Conservation (phyloP, 306 rosid genomes). For the Dryas drummondii region DNA sequence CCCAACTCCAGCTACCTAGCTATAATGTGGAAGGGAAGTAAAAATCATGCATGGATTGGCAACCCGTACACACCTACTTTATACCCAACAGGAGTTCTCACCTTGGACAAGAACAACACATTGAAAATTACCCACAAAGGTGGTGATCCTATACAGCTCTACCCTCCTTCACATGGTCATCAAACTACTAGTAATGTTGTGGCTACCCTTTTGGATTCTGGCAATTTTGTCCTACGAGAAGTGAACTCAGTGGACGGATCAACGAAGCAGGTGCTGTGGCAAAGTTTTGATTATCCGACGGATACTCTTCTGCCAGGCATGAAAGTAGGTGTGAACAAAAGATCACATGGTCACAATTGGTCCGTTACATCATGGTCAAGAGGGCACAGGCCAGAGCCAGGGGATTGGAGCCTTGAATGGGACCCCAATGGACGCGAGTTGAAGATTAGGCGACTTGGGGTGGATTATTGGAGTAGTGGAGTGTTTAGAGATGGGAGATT, state of each 20-base stretch:
- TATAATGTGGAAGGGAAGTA: no score
- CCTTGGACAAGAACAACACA: not conserved
- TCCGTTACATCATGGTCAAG: not conserved
- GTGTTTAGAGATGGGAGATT: not conserved
- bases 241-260: slow-evolving; percentile 1
- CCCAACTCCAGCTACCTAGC: not conserved
- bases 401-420: not conserved
- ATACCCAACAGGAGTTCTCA: not conserved
- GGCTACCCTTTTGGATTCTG: slow-evolving; percentile 9
- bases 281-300: slow-evolving; percentile 9
- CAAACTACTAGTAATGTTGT: not conserved
- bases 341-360: not conserved
- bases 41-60: not conserved
- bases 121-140: not conserved
- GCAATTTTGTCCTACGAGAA: slow-evolving; percentile 12
- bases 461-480: not conserved
- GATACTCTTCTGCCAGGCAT: slow-evolving; percentile 10
- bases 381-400: not conserved
- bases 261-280: not conserved
- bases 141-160: not conserved
- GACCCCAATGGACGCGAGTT: not conserved
- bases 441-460: not conserved
- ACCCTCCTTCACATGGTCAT: not conserved
- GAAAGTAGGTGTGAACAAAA: slow-evolving; percentile 8
- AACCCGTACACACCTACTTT: not conserved